A percentile compares a stretch with the other conserved stretches of the same genome.
Evolutionary conservation across 306 rosid species (phyloP).

Genomic region (Castanea crenata): DNA sequence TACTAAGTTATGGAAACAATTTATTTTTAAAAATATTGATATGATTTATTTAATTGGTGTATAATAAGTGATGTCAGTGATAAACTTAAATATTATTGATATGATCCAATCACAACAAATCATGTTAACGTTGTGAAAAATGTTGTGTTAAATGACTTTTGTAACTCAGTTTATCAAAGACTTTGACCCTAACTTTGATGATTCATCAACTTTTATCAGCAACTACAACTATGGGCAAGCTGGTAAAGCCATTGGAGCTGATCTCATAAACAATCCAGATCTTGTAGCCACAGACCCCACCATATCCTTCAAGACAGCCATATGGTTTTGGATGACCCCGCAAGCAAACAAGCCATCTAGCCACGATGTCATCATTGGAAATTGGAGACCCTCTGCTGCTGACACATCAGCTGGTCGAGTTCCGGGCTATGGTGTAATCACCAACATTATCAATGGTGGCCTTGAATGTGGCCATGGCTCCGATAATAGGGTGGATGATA

Average conservation of each 20-base stretch:
- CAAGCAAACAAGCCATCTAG: slow-evolving; percentile 62
- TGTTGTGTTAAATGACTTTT: too few species aligned
- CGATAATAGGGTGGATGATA: slow-evolving; percentile 23
- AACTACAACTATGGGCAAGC: slow-evolving; percentile 64
- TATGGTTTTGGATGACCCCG: slow-evolving; percentile 78
- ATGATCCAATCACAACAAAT: too few species aligned
- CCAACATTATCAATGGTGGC: slow-evolving; percentile 61
- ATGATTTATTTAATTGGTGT: too few species aligned
- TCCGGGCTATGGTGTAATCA: slow-evolving; percentile 51
- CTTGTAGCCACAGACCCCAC: slow-evolving; percentile 46
- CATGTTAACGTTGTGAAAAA: not conserved
- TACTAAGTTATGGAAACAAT: not conserved
- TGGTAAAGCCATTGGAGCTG: slow-evolving; percentile 44
- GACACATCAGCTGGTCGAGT: slow-evolving; percentile 44
- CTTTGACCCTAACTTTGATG: not conserved
- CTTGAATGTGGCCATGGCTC: slow-evolving; percentile 43
- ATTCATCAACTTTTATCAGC: slow-evolving; percentile 1
- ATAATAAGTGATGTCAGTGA: too few species aligned
- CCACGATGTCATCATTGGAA: slow-evolving; percentile 50
- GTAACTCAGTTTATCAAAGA: not conserved
- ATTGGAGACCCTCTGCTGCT: slow-evolving; percentile 43
- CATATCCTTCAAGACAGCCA: slow-evolving; percentile 57
- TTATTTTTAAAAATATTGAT: too few species aligned
- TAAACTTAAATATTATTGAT: too few species aligned
- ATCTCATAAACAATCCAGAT: slow-evolving; percentile 55